Base-by-base conservation (phyloP, 2,329 filamentous ascomycete genomes). In the Fusarium chuoi region DNA sequence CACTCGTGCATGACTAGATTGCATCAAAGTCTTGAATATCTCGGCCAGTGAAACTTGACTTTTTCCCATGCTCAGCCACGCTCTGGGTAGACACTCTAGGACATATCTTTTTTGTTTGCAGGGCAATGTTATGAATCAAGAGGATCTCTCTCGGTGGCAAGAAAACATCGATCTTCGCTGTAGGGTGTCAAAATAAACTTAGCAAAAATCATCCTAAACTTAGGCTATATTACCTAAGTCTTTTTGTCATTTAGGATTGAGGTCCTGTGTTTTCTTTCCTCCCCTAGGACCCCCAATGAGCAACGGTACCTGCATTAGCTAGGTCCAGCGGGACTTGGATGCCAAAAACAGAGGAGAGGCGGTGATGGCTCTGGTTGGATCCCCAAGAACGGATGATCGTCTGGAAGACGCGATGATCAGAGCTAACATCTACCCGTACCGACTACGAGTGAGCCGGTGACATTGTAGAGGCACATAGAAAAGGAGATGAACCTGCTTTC, bases 281-380 rank as follows among this genome's bases (percentile, higher is more conserved):
- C n/a, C n/a, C n/a, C n/a, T n/a, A n/a, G n/a, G 39, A 46, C 41
- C 41, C 45, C n/a, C 22, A 39, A 54, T 39, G 54, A 62, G 51
- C 30, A 62, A 66, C 41, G 64, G 72, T 75, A 75, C 72, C 72
- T 74, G 72, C 72, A 74, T 75, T 74, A 74, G 66, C 48, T 33
- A 51, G 70, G 33, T 55, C 41, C 51, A 62, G 45, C 48, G 61
- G 57, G 36, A 49, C 58, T 51, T 62, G 24, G 44, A 41, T 64
- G 55, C 59, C 44, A 60, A 46, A 62, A 33, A 71, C 41, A 58
- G 59, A 51, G 46, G 54, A 61, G 52, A 57, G 59, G 56, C 55
- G 46, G 42, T 42, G 60, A 52, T 62, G 46, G 41, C 33, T 36
- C 45, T 61, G 45, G 66, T 46, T 71, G 61, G 65, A 44, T 30